Conservation (phyloP, 2,329 filamentous ascomycete genomes). For the Aspergillus clavatus region DNA sequence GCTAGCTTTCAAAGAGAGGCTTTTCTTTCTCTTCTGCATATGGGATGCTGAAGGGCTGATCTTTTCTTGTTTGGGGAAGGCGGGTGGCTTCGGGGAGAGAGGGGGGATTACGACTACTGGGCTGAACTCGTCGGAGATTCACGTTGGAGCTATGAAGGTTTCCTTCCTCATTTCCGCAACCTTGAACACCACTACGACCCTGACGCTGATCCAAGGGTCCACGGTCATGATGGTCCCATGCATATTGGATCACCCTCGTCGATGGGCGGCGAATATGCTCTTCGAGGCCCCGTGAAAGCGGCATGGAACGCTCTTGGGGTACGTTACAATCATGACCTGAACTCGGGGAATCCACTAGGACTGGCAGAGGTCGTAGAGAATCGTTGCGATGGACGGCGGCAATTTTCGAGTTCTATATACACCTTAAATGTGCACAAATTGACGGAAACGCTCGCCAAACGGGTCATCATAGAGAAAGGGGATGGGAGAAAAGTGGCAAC, state of each 20-base stretch:
- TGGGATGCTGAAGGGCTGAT: too few relatives aligned
- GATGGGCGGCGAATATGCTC: conserved; percentile 9
- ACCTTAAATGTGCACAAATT: conserved; percentile 2
- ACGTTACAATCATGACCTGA: conserved; percentile 4
- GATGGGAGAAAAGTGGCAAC: not conserved
- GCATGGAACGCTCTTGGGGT: conserved; percentile 4
- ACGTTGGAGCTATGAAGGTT: conserved; percentile 25
- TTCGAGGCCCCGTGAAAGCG: conserved; percentile 5
- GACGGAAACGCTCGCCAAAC: conserved; percentile 7
- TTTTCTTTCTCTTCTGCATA: too few relatives aligned
- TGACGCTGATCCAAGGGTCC: conserved; percentile 18
- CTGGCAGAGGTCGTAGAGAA: conserved; percentile 8
- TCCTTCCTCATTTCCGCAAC: conserved; percentile 27
- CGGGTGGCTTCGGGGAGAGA: conserved; percentile 15
- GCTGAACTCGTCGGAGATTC: conserved; percentile 20
- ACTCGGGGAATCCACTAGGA: conserved; percentile 8
- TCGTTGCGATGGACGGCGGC: conserved; percentile 3
- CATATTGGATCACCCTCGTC: conserved; percentile 8
- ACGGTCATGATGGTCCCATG: conserved; percentile 26
- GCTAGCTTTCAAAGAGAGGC: too few relatives aligned
- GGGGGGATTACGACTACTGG: conserved; percentile 27
- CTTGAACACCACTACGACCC: conserved; percentile 22
- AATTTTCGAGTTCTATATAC: conserved; percentile 9
- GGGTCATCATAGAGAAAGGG: conserved; percentile 1
- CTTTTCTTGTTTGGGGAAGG: not conserved